phyloP scores from a whole-genome alignment of 2,329 filamentous ascomycete species.

The Ophiocordyceps camponoti-saundersi region DNA sequence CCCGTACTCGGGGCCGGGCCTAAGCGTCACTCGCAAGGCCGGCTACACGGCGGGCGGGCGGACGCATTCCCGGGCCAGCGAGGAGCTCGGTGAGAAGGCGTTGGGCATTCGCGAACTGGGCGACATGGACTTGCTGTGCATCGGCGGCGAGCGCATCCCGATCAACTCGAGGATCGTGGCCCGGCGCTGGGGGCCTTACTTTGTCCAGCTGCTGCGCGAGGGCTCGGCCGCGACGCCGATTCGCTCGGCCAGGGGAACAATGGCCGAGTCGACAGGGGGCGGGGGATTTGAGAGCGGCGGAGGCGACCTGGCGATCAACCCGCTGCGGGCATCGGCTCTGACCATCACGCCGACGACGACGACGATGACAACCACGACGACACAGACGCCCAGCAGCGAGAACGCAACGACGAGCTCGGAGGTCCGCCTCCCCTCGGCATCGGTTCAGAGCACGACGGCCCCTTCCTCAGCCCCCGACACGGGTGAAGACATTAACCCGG shows the following conservation, averaged over 20 bases:
- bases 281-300: too few relatives aligned
- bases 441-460: not conserved
- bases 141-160: slow-evolving; percentile 79
- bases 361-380: slow-evolving; percentile 21
- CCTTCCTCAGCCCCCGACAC: slow-evolving; percentile 10
- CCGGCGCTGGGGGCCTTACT: slow-evolving; percentile 86
- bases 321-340: slow-evolving; percentile 59
- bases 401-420: too few relatives aligned
- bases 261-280: too few relatives aligned
- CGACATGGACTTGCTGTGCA: slow-evolving; percentile 92
- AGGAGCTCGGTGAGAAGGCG: slow-evolving; percentile 71
- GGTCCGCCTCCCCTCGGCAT: too few relatives aligned
- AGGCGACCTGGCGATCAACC: slow-evolving; percentile 31
- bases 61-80: slow-evolving; percentile 57
- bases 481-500: slow-evolving; percentile 23
- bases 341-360: slow-evolving; percentile 58
- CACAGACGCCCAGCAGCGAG: too few relatives aligned
- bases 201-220: slow-evolving; percentile 79
- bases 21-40: slow-evolving; percentile 40
- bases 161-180: slow-evolving; percentile 84
- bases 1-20: slow-evolving; percentile 40
- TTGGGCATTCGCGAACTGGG: slow-evolving; percentile 68
- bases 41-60: slow-evolving; percentile 59
- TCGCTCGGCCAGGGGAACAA: too few relatives aligned
- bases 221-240: slow-evolving; percentile 45